Evolutionary conservation across 306 rosid genomes (phyloP).

Genomic region (Prunus padus): DNA sequence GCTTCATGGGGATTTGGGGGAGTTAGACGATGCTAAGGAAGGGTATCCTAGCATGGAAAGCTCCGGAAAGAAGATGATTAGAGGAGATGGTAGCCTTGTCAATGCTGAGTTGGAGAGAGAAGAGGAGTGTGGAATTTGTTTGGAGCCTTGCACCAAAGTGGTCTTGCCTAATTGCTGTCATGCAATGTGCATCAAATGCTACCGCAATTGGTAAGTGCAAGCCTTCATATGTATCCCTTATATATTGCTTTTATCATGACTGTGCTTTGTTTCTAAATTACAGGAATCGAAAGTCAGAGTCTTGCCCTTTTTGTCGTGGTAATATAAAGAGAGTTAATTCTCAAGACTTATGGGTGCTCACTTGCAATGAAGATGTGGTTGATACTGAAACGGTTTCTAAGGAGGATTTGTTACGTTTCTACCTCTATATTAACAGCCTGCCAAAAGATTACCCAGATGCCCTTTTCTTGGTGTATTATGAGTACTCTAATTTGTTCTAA

Average conservation of each 20-base stretch:
- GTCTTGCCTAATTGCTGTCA: slow-evolving; percentile 95
- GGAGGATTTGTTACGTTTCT: slow-evolving; percentile 79
- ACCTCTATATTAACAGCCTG: slow-evolving; percentile 78
- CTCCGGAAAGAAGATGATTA: slow-evolving; percentile 42
- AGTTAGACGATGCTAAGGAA: slow-evolving; percentile 45
- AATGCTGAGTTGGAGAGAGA: slow-evolving; percentile 73
- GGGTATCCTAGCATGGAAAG: slow-evolving; percentile 42
- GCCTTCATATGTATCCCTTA: neutral
- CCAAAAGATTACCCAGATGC: slow-evolving; percentile 93
- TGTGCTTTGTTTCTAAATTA: slow-evolving; percentile 17
- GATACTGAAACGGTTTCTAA: slow-evolving; percentile 77
- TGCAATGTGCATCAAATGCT: slow-evolving; percentile 96
- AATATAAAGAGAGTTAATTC: slow-evolving; percentile 90
- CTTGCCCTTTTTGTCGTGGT: slow-evolving; percentile 96
- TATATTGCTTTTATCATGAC: neutral
- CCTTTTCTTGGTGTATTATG: slow-evolving; percentile 84
- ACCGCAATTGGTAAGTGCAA: slow-evolving; percentile 81
- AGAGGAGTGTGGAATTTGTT: slow-evolving; percentile 96
- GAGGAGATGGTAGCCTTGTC: slow-evolving; percentile 36
- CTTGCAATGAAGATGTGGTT: slow-evolving; percentile 81
- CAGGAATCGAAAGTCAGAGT: slow-evolving; percentile 83
- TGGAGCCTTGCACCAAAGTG: slow-evolving; percentile 93
- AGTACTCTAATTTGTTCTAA: slow-evolving; percentile 61
- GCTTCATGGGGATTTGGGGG: slow-evolving; percentile 71
- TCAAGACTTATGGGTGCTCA: slow-evolving; percentile 93